Base-by-base conservation (phyloP, 169 alveolate genomes). In the Eimeria sp. region DNA sequence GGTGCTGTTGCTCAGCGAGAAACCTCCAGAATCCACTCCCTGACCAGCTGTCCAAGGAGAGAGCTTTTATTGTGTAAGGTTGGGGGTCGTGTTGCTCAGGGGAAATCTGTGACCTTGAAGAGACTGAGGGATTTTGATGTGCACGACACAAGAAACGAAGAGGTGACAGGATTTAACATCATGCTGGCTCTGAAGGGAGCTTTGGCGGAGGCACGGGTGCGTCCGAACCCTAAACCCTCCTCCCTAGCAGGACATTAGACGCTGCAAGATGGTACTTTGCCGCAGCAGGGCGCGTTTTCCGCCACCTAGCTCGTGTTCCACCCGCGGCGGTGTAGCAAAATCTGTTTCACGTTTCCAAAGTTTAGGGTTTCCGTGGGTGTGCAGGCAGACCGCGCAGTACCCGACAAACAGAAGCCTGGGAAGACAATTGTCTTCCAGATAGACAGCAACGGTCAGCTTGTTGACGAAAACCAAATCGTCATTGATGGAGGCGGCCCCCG, bases 181-280 rank as follows among this genome's bases (percentile, higher is more conserved):
- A 43, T 90, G 49, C 61, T 76, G 82, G 67, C 95, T 25, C 67
- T 90, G 49, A 90, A n/a, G 49, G 95, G 95, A 25, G 90, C 80
- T 13, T 54, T 90, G 49, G 90, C 87, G 43, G 92, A 84, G 75
- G 40, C 92, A 84, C 73, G 92, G 76, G 92, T 84, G 76, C 45
- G 67, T 72, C 72, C n/a, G 51, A 80, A 80, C 22, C n/a, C 70
- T 80, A n/a, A 25, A 78, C 89, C 51, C 49, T 80, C 0, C 76
- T 11, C 82, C 51, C 82, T 72, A 40, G 22, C 51, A 20, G 25
- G 49, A 72, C 82, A 0, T 14, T 27, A 11, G 20, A 3, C 82
- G 25, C 70, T 61, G 70, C 70, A 61, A 0, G 70, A 2, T 25
- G 82, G 43, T 3, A 30, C 82, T 16, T 40, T 45, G 88, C 43